phyloP scores from a whole-genome alignment of 164 flowering plant species.

The Vitis labrusca region DNA sequence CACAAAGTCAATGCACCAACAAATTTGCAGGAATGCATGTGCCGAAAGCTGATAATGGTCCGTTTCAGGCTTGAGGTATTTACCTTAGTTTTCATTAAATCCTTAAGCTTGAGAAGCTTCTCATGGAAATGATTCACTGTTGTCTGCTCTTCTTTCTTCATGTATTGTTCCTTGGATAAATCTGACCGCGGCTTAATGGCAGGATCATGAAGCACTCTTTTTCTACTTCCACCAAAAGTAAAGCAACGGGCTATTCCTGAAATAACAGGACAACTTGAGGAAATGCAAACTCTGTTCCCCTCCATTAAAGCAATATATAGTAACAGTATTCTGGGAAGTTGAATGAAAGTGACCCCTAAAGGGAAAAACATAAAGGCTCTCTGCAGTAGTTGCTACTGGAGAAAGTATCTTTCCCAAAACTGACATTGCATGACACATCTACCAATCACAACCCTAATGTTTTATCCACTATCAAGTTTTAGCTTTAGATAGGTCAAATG shows the following conservation, averaged over 20 bases:
- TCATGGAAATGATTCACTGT: slow-evolving; percentile 90
- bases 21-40: not conserved
- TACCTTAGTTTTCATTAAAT: slow-evolving; percentile 89
- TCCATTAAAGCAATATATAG: not conserved
- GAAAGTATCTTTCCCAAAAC: no score
- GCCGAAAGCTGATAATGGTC: not conserved
- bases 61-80: not conserved
- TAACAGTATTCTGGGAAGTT: no score
- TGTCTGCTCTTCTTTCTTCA: slow-evolving; percentile 80
- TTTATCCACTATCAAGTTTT: not conserved
- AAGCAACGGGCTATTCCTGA: slow-evolving; percentile 96
- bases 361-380: no score
- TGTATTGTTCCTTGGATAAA: slow-evolving; percentile 75
- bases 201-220: slow-evolving; percentile 73
- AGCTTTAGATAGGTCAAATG: not conserved
- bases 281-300: not conserved
- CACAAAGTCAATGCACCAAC: not conserved
- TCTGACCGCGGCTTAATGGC: slow-evolving; percentile 53
- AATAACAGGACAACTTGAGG: not conserved
- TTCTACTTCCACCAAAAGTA: slow-evolving; percentile 92
- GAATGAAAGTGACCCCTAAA: no score
- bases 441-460: not conserved
- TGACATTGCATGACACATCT: not conserved
- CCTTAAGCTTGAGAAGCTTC: slow-evolving; percentile 86
- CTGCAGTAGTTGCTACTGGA: not conserved